Percentiles rank a stretch among this genome's conserved stretches.
These are phyloP conservation scores for Apophysomyces ossiformis DNA, from an alignment of 371 early-diverging fungal species.

Conservation along the genomic window DNA sequence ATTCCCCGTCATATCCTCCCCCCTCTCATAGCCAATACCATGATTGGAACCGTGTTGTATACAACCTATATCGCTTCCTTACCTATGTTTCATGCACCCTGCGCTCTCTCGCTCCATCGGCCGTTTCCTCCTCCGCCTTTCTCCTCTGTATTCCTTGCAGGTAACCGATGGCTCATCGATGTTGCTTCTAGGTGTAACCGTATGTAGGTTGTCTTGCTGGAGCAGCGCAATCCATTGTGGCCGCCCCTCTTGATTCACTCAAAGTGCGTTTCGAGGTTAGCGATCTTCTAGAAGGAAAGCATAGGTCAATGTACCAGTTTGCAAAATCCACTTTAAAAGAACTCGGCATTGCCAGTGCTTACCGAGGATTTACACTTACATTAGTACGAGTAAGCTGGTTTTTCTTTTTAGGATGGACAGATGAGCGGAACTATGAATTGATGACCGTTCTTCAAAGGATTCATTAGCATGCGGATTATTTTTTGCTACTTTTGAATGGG, in stretches of 20 bases:
- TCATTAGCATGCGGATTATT: slow-evolving; percentile 74
- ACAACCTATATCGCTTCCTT: slow-evolving; percentile 62
- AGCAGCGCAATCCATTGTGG: slow-evolving; percentile 74
- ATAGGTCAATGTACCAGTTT: slow-evolving; percentile 70
- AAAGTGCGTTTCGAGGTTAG: slow-evolving; percentile 77
- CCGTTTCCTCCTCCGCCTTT: slow-evolving; percentile 66
- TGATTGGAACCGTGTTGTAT: slow-evolving; percentile 73
- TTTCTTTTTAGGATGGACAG: background rate
- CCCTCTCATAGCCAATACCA: slow-evolving; percentile 74
- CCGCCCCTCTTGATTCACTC: slow-evolving; percentile 76
- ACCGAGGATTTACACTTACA: slow-evolving; percentile 73
- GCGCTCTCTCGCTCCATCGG: slow-evolving; percentile 57
- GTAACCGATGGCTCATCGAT: slow-evolving; percentile 22
- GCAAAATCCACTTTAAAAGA: slow-evolving; percentile 67
- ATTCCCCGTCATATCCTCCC: slow-evolving; percentile 76
- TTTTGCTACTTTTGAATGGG: slow-evolving; percentile 80
- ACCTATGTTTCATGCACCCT: slow-evolving; percentile 63
- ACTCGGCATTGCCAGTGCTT: slow-evolving; percentile 66
- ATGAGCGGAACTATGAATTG: background rate
- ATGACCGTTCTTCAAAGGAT: slow-evolving; percentile 47
- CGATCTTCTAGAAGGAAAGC: slow-evolving; percentile 76
- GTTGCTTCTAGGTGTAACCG: background rate
- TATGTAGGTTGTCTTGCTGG: slow-evolving; percentile 69
- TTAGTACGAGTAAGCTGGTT: slow-evolving; percentile 55
- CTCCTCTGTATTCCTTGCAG: slow-evolving; percentile 61